Conservation (phyloP, 257 asterid species). For the Haberlea rhodopensis region DNA sequence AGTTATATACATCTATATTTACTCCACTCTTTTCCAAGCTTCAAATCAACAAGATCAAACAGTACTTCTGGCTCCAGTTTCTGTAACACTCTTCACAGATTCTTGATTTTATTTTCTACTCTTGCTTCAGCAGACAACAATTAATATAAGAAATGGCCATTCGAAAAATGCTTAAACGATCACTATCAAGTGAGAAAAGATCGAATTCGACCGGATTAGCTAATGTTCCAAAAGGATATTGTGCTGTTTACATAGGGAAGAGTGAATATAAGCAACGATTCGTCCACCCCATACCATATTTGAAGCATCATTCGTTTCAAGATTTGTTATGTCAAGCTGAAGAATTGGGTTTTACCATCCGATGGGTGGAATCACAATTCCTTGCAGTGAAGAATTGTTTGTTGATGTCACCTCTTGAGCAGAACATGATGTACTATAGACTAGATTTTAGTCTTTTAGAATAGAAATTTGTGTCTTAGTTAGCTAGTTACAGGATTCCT, state of each 20-base stretch:
- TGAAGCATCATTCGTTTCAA: conserved; percentile 26
- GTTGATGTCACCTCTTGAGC: conserved; percentile 26
- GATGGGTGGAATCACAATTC: conserved; percentile 33
- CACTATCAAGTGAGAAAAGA: conserved; percentile 28
- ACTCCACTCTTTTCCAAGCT: too few species aligned
- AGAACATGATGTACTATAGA: conserved; percentile 1
- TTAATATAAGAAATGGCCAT: conserved; percentile 16
- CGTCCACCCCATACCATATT: conserved; percentile 22
- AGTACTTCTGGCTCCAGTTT: too few species aligned
- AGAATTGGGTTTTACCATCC: conserved; percentile 30
- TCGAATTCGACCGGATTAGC: conserved; percentile 18
- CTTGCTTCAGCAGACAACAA: not conserved
- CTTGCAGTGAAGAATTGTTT: conserved; percentile 28
- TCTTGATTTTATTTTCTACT: not conserved
- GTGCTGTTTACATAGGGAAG: conserved; percentile 32
- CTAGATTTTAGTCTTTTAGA: not conserved
- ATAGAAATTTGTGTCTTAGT: conserved; percentile 9
- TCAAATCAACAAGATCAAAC: too few species aligned
- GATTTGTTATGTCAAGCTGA: conserved; percentile 24
- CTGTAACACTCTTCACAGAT: not conserved
- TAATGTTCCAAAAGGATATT: conserved; percentile 36
- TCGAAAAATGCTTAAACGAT: conserved; percentile 22
- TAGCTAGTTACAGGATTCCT: not conserved
- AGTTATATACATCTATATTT: too few species aligned
- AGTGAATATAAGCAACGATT: conserved; percentile 21